phyloP scores from a whole-genome alignment of 1,139 yeast genomes.

The Yamadazyma songkhlaensis region DNA sequence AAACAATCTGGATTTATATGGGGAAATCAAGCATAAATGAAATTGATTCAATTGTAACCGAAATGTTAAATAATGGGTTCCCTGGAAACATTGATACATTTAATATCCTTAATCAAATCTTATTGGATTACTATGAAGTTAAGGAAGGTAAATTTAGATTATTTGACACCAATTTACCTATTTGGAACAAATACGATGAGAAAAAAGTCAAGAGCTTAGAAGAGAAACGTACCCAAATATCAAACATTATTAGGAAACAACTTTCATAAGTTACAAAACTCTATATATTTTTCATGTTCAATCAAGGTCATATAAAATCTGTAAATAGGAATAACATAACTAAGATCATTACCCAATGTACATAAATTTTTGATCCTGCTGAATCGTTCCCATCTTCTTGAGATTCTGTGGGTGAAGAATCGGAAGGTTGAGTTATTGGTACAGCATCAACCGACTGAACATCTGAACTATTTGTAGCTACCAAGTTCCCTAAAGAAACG shows the following conservation, averaged over 20 bases:
- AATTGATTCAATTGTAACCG: slow-evolving; percentile 32
- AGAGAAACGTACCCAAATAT: slow-evolving; percentile 2
- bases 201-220: slow-evolving; percentile 29
- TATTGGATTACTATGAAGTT: slow-evolving; percentile 34
- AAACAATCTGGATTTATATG: slow-evolving; percentile 36
- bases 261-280: not conserved
- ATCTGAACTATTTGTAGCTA: not conserved
- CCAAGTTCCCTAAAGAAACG: slow-evolving; percentile 2
- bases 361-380: not conserved
- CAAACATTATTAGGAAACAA: not conserved
- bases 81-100: slow-evolving; percentile 36
- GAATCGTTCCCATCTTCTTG: slow-evolving; percentile 3
- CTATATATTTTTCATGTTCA: not conserved
- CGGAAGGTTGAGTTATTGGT: not conserved
- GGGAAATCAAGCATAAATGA: slow-evolving; percentile 38
- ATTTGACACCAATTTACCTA: slow-evolving; percentile 19
- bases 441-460: slow-evolving; percentile 1
- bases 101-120: slow-evolving; percentile 33
- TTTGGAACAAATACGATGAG: slow-evolving; percentile 41
- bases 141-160: slow-evolving; percentile 25
- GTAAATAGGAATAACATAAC: not conserved
- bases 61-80: slow-evolving; percentile 45
- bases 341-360: slow-evolving; percentile 1
- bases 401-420: slow-evolving; percentile 3
- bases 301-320: not conserved